A percentile compares a stretch with the other conserved stretches of the same genome.
Conservation (phyloP, 2,329 filamentous ascomycete species). For the Colletotrichum orchidophilum region DNA sequence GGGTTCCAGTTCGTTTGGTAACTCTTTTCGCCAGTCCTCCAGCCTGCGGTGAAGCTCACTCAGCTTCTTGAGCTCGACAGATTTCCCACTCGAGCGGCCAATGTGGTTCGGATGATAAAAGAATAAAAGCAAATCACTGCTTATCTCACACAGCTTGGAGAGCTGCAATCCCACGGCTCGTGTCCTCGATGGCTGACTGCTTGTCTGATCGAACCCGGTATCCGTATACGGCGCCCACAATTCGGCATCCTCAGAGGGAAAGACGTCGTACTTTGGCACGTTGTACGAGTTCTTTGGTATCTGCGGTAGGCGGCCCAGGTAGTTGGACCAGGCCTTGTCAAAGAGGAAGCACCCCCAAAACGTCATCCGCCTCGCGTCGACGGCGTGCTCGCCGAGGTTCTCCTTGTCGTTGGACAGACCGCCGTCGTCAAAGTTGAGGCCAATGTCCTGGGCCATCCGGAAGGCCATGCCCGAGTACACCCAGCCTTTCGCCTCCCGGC, state of each 20-base stretch:
- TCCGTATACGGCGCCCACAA: slow-evolving; percentile 92
- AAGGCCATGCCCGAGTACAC: slow-evolving; percentile 99
- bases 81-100: slow-evolving; percentile 74
- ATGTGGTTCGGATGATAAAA: slow-evolving; percentile 88
- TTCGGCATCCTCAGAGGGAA: slow-evolving; percentile 86
- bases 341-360: slow-evolving; percentile 99
- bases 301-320: slow-evolving; percentile 90
- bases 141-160: slow-evolving; percentile 88
- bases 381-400: slow-evolving; percentile 78
- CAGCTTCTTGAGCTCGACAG: slow-evolving; percentile 88
- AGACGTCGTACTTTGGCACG: slow-evolving; percentile 89
- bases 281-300: slow-evolving; percentile 82
- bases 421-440: slow-evolving; percentile 84
- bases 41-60: slow-evolving; percentile 90
- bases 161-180: slow-evolving; percentile 85
- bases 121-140: slow-evolving; percentile 85
- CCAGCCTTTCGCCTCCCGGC: slow-evolving; percentile 94
- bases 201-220: slow-evolving; percentile 75
- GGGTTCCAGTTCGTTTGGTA: slow-evolving; percentile 88
- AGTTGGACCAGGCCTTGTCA: slow-evolving; percentile 99
- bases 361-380: slow-evolving; percentile 89
- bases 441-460: slow-evolving; percentile 94
- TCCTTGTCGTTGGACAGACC: slow-evolving; percentile 68
- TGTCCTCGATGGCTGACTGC: slow-evolving; percentile 83
- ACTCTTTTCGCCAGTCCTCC: slow-evolving; percentile 85